Evolutionary conservation across 2,329 filamentous ascomycete genomes (phyloP).

Genomic region (Pezicula radicicola): DNA sequence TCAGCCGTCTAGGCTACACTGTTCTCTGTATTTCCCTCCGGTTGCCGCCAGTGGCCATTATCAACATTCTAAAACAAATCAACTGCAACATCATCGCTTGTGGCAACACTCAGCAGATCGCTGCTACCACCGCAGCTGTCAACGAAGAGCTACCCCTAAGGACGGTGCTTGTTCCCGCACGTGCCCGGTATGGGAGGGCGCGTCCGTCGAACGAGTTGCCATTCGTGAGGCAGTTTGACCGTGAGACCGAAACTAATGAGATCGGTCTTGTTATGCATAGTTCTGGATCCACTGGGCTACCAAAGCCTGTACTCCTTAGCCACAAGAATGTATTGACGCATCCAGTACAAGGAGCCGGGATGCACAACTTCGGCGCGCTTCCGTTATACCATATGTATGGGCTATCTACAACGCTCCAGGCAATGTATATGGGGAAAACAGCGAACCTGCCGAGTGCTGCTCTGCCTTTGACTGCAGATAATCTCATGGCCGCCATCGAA

Average conservation of each 20-base stretch:
- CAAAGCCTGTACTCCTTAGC: constrained; percentile 55
- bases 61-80: neutral
- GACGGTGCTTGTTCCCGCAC: neutral
- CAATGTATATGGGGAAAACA: constrained; percentile 38
- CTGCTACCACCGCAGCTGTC: neutral
- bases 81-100: neutral
- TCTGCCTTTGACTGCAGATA: constrained; percentile 48
- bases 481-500: constrained; percentile 41
- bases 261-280: constrained; percentile 26
- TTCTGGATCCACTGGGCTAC: constrained; percentile 53
- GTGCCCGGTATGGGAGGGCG: no score
- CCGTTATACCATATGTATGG: constrained; percentile 58
- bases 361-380: constrained; percentile 43
- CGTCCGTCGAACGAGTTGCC: no score
- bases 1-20: constrained; percentile 2
- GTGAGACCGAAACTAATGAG: constrained; percentile 11
- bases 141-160: neutral
- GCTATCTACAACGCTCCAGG: constrained; percentile 48
- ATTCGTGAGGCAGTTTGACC: neutral
- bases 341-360: constrained; percentile 18
- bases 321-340: constrained; percentile 28
- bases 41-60: neutral
- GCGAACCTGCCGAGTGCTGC: constrained; percentile 51
- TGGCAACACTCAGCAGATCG: no score
- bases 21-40: constrained; percentile 2